Evolutionary conservation across 345 rosid genomes (phyloP).

Genomic region (Gynandropsis gynandra): DNA sequence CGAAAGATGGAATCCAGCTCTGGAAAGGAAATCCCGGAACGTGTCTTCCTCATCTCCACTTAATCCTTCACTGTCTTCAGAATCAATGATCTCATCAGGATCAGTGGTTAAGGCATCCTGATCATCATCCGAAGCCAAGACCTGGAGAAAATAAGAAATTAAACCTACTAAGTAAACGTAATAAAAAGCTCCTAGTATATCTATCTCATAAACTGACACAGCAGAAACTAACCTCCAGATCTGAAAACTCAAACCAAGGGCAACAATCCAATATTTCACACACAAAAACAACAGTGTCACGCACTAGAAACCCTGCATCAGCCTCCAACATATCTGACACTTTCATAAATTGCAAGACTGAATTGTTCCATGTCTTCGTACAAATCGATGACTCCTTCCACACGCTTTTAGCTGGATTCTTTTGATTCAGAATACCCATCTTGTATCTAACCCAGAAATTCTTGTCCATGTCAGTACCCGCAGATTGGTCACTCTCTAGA

Average conservation of each 20-base stretch:
- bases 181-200: not conserved
- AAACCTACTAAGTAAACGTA: constrained; percentile 2
- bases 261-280: constrained; percentile 98
- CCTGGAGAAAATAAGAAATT: constrained; percentile 39
- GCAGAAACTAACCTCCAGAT: constrained; percentile 65
- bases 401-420: constrained; percentile 83
- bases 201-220: constrained; percentile 58
- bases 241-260: constrained; percentile 96
- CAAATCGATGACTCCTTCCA: constrained; percentile 99
- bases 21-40: constrained; percentile 84
- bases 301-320: constrained; percentile 97
- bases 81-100: constrained; percentile 98
- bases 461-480: constrained; percentile 82
- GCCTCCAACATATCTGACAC: constrained; percentile 98
- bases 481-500: constrained; percentile 96
- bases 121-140: constrained; percentile 93
- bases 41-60: constrained; percentile 99
- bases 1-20: constrained; percentile 94
- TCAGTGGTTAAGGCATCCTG: constrained; percentile 98
- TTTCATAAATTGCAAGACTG: constrained; percentile 98
- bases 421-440: constrained; percentile 96
- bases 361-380: constrained; percentile 99
- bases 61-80: constrained; percentile 93
- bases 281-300: constrained; percentile 96
- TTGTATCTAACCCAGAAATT: constrained; percentile 99